Conservation (phyloP, 176 grass and related monocot species). For the sorghum (Sorghum bicolor) region DNA sequence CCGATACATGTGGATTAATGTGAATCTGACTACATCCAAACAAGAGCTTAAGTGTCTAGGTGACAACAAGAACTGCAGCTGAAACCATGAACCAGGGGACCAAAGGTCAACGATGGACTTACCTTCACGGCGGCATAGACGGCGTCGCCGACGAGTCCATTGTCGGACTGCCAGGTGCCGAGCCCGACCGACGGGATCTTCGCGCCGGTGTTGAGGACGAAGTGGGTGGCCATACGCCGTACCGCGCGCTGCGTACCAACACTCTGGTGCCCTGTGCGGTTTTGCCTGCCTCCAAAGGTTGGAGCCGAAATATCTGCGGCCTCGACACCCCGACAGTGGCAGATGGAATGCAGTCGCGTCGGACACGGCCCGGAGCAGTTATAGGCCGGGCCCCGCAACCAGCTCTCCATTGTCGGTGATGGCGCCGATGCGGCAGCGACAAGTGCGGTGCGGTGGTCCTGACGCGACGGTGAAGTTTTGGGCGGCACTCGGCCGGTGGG, state of each 20-base stretch:
- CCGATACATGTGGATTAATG: too few species aligned
- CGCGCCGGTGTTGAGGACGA: constrained; percentile 60
- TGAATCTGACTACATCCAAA: too few species aligned
- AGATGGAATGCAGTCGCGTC: background rate
- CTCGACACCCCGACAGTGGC: background rate
- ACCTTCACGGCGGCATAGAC: constrained; percentile 54
- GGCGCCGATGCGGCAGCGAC: too few species aligned
- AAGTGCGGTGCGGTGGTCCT: too few species aligned
- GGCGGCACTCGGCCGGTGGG: background rate
- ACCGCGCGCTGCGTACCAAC: background rate
- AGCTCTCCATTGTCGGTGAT: too few species aligned
- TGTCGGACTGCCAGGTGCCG: constrained; percentile 55
- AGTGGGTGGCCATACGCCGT: constrained; percentile 36
- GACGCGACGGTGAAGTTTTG: background rate
- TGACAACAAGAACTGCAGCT: background rate
- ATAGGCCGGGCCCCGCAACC: too few species aligned
- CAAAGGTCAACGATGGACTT: background rate
- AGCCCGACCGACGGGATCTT: constrained; percentile 68
- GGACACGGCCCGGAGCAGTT: background rate
- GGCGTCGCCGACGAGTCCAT: constrained; percentile 41
- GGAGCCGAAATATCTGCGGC: background rate
- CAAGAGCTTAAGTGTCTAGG: too few species aligned
- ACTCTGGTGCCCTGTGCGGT: background rate
- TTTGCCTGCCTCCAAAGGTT: background rate
- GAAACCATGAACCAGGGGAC: background rate